These are phyloP conservation scores for Aureobasidium pullulans DNA, from an alignment of 2,329 filamentous ascomycete genomes.

Conservation along the genomic window DNA sequence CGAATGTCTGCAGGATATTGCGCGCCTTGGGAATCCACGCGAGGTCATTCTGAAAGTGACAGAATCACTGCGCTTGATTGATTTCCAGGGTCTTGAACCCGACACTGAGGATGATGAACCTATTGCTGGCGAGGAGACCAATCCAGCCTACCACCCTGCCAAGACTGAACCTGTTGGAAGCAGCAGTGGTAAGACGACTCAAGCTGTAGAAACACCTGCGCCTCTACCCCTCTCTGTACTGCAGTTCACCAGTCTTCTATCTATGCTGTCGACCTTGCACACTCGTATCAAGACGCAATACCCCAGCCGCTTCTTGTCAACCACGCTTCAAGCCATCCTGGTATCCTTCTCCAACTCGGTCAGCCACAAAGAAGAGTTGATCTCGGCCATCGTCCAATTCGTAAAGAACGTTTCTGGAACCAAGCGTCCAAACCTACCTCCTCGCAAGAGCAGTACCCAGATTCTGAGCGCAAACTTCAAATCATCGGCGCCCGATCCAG, in stretches of 20 bases:
- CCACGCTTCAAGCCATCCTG: conserved; percentile 65
- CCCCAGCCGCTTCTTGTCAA: conserved; percentile 70
- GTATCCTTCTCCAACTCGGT: conserved; percentile 55
- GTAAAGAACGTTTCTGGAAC: conserved; percentile 61
- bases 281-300: conserved; percentile 67
- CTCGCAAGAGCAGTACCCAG: conserved; percentile 43
- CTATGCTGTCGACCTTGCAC: conserved; percentile 66
- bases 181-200: conserved; percentile 18
- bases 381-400: conserved; percentile 62
- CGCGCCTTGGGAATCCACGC: conserved; percentile 68
- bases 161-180: conserved; percentile 19
- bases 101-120: conserved; percentile 45
- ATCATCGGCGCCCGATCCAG: conserved; percentile 47
- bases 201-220: conserved; percentile 26
- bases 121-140: conserved; percentile 16
- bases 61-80: conserved; percentile 58
- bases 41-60: conserved; percentile 77
- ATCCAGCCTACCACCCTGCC: conserved; percentile 22
- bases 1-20: conserved; percentile 64
- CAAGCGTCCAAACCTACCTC: conserved; percentile 58
- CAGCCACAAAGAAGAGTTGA: conserved; percentile 54
- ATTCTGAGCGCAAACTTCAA: conserved; percentile 1
- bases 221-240: conserved; percentile 35
- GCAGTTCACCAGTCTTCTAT: conserved; percentile 62
- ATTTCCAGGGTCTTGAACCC: conserved; percentile 45